Percentiles rank a stretch among this genome's conserved stretches.
These are phyloP conservation scores for Fusarium keratoplasticum DNA, from an alignment of 2,329 filamentous ascomycete species.

Conservation along the genomic window DNA sequence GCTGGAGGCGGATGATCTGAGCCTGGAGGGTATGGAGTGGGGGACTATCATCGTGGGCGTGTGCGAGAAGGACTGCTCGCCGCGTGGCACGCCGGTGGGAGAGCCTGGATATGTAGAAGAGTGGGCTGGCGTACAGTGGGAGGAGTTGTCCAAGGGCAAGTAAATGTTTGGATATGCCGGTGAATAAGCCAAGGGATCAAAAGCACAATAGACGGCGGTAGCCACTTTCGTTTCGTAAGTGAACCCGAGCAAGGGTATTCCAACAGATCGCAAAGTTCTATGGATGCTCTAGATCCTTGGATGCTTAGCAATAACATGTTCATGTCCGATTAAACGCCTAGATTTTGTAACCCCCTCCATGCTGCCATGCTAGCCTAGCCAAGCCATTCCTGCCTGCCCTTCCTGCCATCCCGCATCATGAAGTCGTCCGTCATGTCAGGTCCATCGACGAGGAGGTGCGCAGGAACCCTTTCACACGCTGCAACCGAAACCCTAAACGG, in stretches of 20 bases:
- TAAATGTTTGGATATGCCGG: conserved; percentile 23
- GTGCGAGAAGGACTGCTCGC: conserved; percentile 82
- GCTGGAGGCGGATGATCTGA: conserved; percentile 81
- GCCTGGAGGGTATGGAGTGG: conserved; percentile 95
- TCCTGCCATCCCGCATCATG: conserved; percentile 43
- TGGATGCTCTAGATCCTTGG: conserved; percentile 46
- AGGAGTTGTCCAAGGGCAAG: conserved; percentile 70
- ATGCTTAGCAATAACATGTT: conserved; percentile 52
- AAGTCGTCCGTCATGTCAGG: conserved; percentile 44
- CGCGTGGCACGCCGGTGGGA: conserved; percentile 66
- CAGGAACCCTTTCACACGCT: conserved; percentile 31
- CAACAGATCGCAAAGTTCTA: conserved; percentile 46
- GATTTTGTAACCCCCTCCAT: conserved; percentile 47
- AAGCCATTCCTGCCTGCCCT: conserved; percentile 16
- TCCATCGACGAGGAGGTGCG: conserved; percentile 37
- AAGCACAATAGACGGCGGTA: conserved; percentile 4
- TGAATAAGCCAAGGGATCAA: conserved; percentile 19
- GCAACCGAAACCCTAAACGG: conserved; percentile 44
- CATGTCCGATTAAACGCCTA: conserved; percentile 54
- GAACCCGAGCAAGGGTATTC: conserved; percentile 29
- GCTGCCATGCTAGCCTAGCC: conserved; percentile 44
- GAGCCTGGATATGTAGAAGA: conserved; percentile 88
- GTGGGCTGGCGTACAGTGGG: conserved; percentile 99
- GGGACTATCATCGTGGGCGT: conserved; percentile 90
- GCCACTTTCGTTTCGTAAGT: conserved; percentile 11